Conservation (phyloP, 2,329 filamentous ascomycete genomes). For the Botryotinia calthae region DNA sequence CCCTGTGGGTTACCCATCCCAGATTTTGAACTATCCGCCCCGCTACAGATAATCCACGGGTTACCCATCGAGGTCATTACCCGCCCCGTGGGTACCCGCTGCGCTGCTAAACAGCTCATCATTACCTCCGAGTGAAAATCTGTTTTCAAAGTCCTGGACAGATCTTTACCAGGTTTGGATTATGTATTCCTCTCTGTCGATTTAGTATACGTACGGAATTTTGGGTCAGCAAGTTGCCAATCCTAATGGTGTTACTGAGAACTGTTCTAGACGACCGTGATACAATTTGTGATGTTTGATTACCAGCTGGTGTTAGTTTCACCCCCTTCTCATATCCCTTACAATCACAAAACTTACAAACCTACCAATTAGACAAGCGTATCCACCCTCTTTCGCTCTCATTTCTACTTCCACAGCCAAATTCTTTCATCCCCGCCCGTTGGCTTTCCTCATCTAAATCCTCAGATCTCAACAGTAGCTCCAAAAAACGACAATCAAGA, state of each 20-base stretch:
- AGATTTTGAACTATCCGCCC: no score
- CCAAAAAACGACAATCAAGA: background rate
- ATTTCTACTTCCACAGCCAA: background rate
- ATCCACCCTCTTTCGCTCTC: background rate
- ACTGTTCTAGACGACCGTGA: conserved; percentile 27
- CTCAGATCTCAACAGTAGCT: background rate
- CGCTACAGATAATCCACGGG: no score
- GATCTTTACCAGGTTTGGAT: background rate
- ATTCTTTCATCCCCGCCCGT: background rate
- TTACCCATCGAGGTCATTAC: no score
- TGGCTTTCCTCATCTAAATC: background rate
- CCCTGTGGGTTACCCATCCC: no score
- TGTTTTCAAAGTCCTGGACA: background rate
- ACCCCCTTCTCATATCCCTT: no score
- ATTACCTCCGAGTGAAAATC: background rate
- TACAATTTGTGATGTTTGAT: conserved; percentile 24
- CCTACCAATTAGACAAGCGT: conserved; percentile 3
- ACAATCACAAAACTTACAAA: no score
- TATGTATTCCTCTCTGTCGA: rapidly evolving
- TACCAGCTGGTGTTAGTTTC: background rate
- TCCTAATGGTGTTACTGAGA: conserved; percentile 24
- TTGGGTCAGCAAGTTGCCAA: background rate
- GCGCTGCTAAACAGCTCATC: no score
- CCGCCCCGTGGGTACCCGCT: no score
- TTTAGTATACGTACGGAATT: background rate